These are phyloP conservation scores for Crithidia brevicula DNA, from an alignment of 208 protist genomes.

Conservation along the genomic window DNA sequence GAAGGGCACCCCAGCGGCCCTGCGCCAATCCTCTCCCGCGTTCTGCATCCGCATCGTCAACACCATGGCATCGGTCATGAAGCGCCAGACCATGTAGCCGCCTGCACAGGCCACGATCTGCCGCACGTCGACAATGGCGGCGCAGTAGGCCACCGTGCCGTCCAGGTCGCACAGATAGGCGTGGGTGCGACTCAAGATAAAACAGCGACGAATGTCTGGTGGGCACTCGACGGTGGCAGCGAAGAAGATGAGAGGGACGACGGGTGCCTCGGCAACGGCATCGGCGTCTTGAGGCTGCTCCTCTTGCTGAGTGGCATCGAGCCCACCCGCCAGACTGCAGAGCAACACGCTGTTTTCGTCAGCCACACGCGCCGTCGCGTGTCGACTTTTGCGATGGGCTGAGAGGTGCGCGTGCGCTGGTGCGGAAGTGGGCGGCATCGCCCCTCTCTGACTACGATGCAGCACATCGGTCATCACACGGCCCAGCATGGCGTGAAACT, in stretches of 20 bases:
- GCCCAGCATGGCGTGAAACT: background rate
- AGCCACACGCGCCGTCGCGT: background rate
- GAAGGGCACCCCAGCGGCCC: background rate
- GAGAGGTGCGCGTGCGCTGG: background rate
- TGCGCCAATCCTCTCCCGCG: background rate
- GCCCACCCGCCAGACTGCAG: background rate
- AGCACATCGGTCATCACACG: constrained; percentile 4
- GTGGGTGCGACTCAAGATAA: constrained; percentile 19
- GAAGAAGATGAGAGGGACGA: constrained; percentile 10
- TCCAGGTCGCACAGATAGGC: constrained; percentile 18
- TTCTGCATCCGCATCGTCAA: background rate
- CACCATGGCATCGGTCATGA: constrained; percentile 2
- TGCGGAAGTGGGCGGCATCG: background rate
- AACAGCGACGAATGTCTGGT: constrained; percentile 17
- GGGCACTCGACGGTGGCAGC: constrained; percentile 18
- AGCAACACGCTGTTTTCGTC: constrained; percentile 1
- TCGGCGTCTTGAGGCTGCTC: background rate
- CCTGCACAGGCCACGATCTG: constrained; percentile 20
- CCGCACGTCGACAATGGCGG: constrained; percentile 4
- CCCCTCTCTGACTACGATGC: background rate
- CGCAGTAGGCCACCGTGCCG: constrained; percentile 23
- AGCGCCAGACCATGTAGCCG: constrained; percentile 24
- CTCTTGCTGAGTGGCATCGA: background rate
- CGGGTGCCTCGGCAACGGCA: background rate
- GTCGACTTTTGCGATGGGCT: background rate